Base-by-base conservation (phyloP, 2,329 filamentous ascomycete species). In the Trichoderma sp. region DNA sequence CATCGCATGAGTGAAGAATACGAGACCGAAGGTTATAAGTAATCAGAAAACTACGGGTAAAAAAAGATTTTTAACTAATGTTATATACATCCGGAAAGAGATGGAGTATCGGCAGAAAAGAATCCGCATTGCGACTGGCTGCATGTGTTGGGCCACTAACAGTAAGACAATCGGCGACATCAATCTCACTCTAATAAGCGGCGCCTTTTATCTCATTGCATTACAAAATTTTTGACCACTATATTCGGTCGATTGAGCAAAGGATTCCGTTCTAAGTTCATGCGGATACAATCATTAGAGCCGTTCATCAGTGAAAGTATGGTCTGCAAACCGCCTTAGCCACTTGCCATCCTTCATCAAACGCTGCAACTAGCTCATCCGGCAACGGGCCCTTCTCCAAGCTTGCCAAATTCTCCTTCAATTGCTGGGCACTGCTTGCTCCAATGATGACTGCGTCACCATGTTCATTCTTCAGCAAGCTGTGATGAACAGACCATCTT, bases 321-420 rank as follows among this genome's bases (percentile, higher is more conserved):
- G 65, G 65, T n/a, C 36, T 64, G 47, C 58, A 64, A 30, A 64
- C 58, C 6, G 32, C 26, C 34, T 72, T 73, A 8, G 53, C 71
- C 61, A 61, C 39, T 28, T n/a, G n/a, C 67, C 67, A 73, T 26
- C 60, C 71, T 26, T 66, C 32, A 21, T 73, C 71, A 56, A 73
- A 71, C 8, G 71, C 71, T 11, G 53, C 56, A 15, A 73, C 30
- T 6, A 71, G 21, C 36, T 73, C 72, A 34, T 71, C 69, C 15
- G 72, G 72, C 14, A 73, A 57, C 24, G 72, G 72, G 4, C 72
- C 72, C 62, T 71, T 66, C 30, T 67, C 62, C 61, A 71, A 47
- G 69, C 24, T 68, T 18, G 57, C 53, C 30, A 73, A 26, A n/a
- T 73, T 73, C 62, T 71, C 62, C 14, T 36, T 62, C 14, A 73